These are phyloP conservation scores for Aspergillus tanneri DNA, from an alignment of 2,329 filamentous ascomycete species.

Conservation along the genomic window DNA sequence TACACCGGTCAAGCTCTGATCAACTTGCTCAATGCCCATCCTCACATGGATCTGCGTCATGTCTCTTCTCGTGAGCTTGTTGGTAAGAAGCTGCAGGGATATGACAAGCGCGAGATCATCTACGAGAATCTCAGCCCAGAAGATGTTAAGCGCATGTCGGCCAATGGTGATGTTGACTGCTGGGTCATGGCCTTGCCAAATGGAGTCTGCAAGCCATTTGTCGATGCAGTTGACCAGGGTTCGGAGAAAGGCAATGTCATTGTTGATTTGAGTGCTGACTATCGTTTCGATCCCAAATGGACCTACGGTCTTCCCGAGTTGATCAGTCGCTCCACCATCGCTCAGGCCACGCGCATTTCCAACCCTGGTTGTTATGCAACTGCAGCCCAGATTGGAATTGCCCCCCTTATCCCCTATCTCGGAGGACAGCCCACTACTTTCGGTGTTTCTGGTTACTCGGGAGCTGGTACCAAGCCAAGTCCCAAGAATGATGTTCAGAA, in stretches of 20 bases:
- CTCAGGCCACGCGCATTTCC: slow-evolving; percentile 75
- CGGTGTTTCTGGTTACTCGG: slow-evolving; percentile 90
- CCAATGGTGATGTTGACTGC: slow-evolving; percentile 81
- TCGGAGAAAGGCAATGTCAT: slow-evolving; percentile 71
- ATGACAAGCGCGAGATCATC: slow-evolving; percentile 84
- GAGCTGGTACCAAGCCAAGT: slow-evolving; percentile 89
- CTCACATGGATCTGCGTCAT: slow-evolving; percentile 82
- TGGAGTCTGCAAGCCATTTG: slow-evolving; percentile 88
- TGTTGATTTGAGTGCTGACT: slow-evolving; percentile 94
- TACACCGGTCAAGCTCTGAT: slow-evolving; percentile 94
- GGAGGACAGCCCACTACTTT: slow-evolving; percentile 80
- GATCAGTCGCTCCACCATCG: slow-evolving; percentile 71
- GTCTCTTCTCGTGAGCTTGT: slow-evolving; percentile 91
- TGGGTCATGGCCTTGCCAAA: slow-evolving; percentile 99
- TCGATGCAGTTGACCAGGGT: slow-evolving; percentile 78
- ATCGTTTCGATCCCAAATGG: slow-evolving; percentile 83
- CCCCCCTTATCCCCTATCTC: slow-evolving; percentile 75
- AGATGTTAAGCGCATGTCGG: slow-evolving; percentile 80
- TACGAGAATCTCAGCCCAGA: slow-evolving; percentile 90
- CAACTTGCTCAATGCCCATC: slow-evolving; percentile 80
- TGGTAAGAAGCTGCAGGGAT: slow-evolving; percentile 83
- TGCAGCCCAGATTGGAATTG: slow-evolving; percentile 83
- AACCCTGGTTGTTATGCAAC: slow-evolving; percentile 97
- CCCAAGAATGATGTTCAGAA: slow-evolving; percentile 88
- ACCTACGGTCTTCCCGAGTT: slow-evolving; percentile 90